A percentile compares a stretch with the other conserved stretches of the same genome.
phyloP scores from a whole-genome alignment of 306 rosid species.

The Begonia loranthoides region DNA sequence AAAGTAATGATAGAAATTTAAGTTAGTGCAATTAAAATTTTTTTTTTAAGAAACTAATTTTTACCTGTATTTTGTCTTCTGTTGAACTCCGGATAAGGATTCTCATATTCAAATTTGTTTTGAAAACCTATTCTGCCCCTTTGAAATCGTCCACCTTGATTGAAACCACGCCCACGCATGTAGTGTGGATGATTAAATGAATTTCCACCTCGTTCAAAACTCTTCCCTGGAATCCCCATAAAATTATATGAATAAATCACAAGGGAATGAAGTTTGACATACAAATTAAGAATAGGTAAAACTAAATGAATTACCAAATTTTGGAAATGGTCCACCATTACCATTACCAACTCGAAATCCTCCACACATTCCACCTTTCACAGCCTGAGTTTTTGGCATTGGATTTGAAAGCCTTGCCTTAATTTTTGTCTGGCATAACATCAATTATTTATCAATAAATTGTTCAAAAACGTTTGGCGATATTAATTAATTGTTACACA shows the following conservation, averaged over 20 bases:
- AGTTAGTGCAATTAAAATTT: neutral
- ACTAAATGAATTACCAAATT: slow-evolving; percentile 26
- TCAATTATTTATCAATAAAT: too few species aligned
- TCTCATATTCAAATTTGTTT: slow-evolving; percentile 16
- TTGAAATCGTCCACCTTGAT: slow-evolving; percentile 32
- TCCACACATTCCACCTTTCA: slow-evolving; percentile 75
- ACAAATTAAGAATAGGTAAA: slow-evolving; percentile 11
- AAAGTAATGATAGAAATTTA: neutral
- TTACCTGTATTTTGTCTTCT: slow-evolving; percentile 40
- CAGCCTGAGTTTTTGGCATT: slow-evolving; percentile 69
- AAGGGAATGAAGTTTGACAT: slow-evolving; percentile 4
- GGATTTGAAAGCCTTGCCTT: slow-evolving; percentile 92
- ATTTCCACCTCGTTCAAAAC: slow-evolving; percentile 33
- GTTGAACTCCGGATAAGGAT: slow-evolving; percentile 30
- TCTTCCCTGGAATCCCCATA: slow-evolving; percentile 28
- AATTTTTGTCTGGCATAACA: slow-evolving; percentile 28
- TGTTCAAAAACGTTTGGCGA: too few species aligned
- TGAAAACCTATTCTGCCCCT: slow-evolving; percentile 32
- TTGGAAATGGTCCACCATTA: slow-evolving; percentile 26
- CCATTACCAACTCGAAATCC: slow-evolving; percentile 60
- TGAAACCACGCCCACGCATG: slow-evolving; percentile 27
- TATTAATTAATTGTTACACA: too few species aligned
- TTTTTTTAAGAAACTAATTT: too few species aligned
- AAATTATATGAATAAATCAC: slow-evolving; percentile 7
- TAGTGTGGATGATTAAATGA: slow-evolving; percentile 18